Conservation (phyloP, 495 filamentous ascomycete genomes). For the Beverwykella pulmonaria region DNA sequence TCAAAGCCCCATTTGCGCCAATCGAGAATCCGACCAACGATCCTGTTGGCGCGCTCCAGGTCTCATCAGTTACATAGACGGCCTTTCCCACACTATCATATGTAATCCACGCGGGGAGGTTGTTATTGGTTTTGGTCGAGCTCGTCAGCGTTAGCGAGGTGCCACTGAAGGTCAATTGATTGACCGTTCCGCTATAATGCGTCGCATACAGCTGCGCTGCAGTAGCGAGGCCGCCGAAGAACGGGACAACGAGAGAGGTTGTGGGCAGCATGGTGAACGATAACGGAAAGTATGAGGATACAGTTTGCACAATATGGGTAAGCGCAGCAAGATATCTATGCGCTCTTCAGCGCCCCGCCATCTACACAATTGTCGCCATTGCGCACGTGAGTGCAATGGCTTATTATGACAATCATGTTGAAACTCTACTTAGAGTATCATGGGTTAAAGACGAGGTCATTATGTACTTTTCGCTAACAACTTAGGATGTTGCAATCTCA, state of each 20-base stretch:
- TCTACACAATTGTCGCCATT: neutral
- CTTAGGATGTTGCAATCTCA: conserved; percentile 4
- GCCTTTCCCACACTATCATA: conserved; percentile 16
- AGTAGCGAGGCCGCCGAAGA: conserved; percentile 17
- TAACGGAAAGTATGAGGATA: neutral
- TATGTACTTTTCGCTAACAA: neutral
- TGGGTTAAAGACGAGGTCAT: neutral
- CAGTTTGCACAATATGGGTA: neutral
- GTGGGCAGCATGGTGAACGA: conserved; percentile 18
- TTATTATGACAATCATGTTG: conserved; percentile 5
- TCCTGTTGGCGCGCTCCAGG: neutral
- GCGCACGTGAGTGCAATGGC: neutral
- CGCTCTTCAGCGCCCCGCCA: neutral
- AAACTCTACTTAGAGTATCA: conserved; percentile 13
- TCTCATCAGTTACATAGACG: conserved; percentile 16
- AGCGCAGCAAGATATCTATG: conserved; percentile 5
- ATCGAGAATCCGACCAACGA: conserved; percentile 9
- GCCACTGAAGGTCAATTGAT: conserved; percentile 14
- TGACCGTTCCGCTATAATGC: conserved; percentile 29
- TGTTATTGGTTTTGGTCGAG: conserved; percentile 8
- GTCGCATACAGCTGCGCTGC: conserved; percentile 23
- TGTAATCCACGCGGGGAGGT: conserved; percentile 9
- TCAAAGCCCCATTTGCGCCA: conserved; percentile 17
- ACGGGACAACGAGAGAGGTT: conserved; percentile 6
- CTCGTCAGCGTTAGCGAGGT: conserved; percentile 15